phyloP scores from a whole-genome alignment of 2,329 filamentous ascomycete genomes.

The Cytospora piceicola region DNA sequence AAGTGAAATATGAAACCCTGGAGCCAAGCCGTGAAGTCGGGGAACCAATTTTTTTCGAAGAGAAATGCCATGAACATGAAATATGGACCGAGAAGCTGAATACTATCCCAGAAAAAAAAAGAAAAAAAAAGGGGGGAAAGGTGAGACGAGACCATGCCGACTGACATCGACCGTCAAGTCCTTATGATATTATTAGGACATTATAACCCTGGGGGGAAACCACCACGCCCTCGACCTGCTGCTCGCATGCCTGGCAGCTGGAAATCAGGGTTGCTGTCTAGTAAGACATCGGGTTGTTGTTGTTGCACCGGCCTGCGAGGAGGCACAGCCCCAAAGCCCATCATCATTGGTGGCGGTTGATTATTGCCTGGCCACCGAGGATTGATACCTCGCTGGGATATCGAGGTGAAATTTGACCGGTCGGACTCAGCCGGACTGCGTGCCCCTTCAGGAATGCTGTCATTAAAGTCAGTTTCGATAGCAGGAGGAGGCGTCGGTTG shows the following conservation, averaged over 20 bases:
- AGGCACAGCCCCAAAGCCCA: conserved; percentile 42
- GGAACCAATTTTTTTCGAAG: conserved; percentile 5
- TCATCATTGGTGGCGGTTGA: conserved; percentile 52
- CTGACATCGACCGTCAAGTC: neutral
- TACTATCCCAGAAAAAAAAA: conserved; percentile 19
- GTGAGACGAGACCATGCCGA: neutral
- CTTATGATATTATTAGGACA: neutral
- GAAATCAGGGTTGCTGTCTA: conserved; percentile 86
- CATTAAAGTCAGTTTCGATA: conserved; percentile 37
- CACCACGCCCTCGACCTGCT: conserved; percentile 35
- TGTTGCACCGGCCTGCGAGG: conserved; percentile 50
- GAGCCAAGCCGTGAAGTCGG: neutral
- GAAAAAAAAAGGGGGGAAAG: neutral
- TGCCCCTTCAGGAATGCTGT: conserved; percentile 48
- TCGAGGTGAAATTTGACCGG: conserved; percentile 83
- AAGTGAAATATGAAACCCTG: conserved; percentile 8
- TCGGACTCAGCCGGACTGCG: conserved; percentile 80
- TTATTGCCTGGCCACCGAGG: conserved; percentile 72
- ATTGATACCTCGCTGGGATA: conserved; percentile 86
- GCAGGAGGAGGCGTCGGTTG: conserved; percentile 40
- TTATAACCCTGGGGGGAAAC: conserved; percentile 14
- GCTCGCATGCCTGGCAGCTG: conserved; percentile 58
- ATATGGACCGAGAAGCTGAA: conserved; percentile 21
- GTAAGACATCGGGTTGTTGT: conserved; percentile 70
- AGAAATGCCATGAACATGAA: conserved; percentile 19